phyloP scores from a whole-genome alignment of 768 basidiomycete species.

The Mycena sanguinolenta region DNA sequence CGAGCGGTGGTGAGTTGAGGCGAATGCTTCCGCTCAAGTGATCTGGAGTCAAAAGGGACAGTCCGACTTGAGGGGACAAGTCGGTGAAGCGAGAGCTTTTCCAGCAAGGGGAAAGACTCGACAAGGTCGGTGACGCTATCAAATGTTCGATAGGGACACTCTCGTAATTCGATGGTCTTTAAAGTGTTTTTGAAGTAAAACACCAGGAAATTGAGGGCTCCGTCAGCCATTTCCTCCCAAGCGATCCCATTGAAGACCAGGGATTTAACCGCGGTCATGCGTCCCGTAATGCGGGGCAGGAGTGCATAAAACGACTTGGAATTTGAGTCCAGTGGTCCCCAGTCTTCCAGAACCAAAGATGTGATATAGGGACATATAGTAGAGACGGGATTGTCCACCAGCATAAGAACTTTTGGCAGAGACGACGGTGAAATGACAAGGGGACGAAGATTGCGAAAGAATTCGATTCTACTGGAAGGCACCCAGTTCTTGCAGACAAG shows the following conservation, averaged over 20 bases:
- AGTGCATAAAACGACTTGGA: constrained; percentile 18
- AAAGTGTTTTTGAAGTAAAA: constrained; percentile 25
- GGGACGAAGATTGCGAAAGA: constrained; percentile 20
- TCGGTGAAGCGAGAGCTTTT: constrained; percentile 24
- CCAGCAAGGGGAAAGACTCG: constrained; percentile 16
- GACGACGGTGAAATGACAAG: constrained; percentile 22
- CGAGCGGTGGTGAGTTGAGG: not conserved
- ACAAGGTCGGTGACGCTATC: constrained; percentile 13
- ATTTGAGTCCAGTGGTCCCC: constrained; percentile 1
- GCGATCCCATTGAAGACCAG: constrained; percentile 12
- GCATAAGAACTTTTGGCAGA: constrained; percentile 32
- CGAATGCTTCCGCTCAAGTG: not conserved
- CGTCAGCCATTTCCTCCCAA: constrained; percentile 25
- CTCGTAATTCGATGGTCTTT: constrained; percentile 26
- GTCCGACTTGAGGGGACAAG: not conserved
- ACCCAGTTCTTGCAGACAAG: constrained; percentile 26
- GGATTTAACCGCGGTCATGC: constrained; percentile 24
- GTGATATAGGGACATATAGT: constrained; percentile 25
- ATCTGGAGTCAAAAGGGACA: not conserved
- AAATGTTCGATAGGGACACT: constrained; percentile 17
- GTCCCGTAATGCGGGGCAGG: constrained; percentile 22
- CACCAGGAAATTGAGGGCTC: constrained; percentile 22
- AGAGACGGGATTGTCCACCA: constrained; percentile 27
- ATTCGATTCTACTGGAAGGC: constrained; percentile 16
- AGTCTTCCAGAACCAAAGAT: constrained; percentile 22